A percentile compares a stretch with the other conserved stretches of the same genome.
Conservation (phyloP, 176 grass and related monocot species). For the Eragrostis curvula region DNA sequence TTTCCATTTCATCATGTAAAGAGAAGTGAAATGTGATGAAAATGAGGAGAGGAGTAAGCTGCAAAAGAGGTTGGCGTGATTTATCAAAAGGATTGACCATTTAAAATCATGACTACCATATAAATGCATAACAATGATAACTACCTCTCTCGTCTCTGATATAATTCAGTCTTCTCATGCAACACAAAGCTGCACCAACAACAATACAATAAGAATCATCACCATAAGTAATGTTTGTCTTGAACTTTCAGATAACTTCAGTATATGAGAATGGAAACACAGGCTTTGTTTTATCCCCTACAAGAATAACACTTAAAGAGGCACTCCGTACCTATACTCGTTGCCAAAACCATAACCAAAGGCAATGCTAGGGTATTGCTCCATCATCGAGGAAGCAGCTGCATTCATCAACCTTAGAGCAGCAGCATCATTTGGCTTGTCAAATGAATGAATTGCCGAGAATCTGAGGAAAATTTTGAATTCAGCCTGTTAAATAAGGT, state of each 20-base stretch:
- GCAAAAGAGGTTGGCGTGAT: constrained; percentile 42
- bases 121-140: constrained; percentile 11
- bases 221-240: neutral
- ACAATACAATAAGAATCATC: constrained; percentile 19
- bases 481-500: constrained; percentile 19
- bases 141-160: constrained; percentile 68
- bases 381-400: constrained; percentile 70
- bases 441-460: constrained; percentile 68
- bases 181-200: constrained; percentile 76
- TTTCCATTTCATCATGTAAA: constrained; percentile 84
- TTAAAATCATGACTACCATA: constrained; percentile 21
- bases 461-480: constrained; percentile 47
- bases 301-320: constrained; percentile 8
- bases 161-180: constrained; percentile 66
- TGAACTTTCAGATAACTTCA: constrained; percentile 2
- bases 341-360: constrained; percentile 84
- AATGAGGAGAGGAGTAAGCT: constrained; percentile 71
- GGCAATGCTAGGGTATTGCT: constrained; percentile 69
- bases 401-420: constrained; percentile 75
- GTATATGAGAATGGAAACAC: constrained; percentile 23
- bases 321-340: constrained; percentile 71
- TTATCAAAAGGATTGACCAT: constrained; percentile 23
- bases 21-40: constrained; percentile 73
- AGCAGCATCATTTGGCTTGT: constrained; percentile 78
- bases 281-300: neutral